Conservation (phyloP, 2,329 filamentous ascomycete genomes). For the Cladorrhinum sp. region DNA sequence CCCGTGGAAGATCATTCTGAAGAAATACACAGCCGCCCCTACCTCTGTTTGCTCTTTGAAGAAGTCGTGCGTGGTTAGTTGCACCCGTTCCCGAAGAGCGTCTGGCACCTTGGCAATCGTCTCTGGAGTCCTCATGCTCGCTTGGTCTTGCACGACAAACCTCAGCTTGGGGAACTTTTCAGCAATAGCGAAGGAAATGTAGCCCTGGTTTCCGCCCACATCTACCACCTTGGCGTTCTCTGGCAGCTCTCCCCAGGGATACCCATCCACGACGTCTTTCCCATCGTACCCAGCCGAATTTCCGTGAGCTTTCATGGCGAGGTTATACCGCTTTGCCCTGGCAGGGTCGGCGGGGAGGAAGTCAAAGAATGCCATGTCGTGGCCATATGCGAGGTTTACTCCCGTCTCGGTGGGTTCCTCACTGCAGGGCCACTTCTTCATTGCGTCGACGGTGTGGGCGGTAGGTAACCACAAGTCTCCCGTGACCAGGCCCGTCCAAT, state of each 20-base stretch:
- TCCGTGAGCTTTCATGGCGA: conserved; percentile 32
- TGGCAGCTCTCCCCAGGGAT: conserved; percentile 27
- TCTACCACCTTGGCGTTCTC: conserved; percentile 28
- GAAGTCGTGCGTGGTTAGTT: conserved; percentile 31
- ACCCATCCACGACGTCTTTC: conserved; percentile 23
- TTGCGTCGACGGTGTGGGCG: conserved; percentile 32
- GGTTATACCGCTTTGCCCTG: conserved; percentile 31
- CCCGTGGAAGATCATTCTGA: conserved; percentile 35
- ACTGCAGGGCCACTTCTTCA: conserved; percentile 37
- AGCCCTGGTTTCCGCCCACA: conserved; percentile 25
- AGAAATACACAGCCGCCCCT: conserved; percentile 29
- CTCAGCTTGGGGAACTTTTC: conserved; percentile 10
- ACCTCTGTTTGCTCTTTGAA: conserved; percentile 29
- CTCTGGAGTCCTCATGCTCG: conserved; percentile 23
- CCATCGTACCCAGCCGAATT: conserved; percentile 23
- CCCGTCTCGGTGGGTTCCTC: conserved; percentile 36
- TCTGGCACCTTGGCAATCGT: conserved; percentile 23
- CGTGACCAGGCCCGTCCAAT: conserved; percentile 34
- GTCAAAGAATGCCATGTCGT: conserved; percentile 29
- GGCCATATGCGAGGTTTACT: conserved; percentile 30
- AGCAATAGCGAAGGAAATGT: conserved; percentile 23
- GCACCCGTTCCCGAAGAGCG: conserved; percentile 21
- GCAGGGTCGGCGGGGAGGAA: conserved; percentile 29
- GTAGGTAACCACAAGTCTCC: conserved; percentile 33
- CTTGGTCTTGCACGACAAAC: conserved; percentile 28